Evolutionary conservation across 2,329 filamentous ascomycete genomes (phyloP).

Genomic region (Colletotrichum sp.): DNA sequence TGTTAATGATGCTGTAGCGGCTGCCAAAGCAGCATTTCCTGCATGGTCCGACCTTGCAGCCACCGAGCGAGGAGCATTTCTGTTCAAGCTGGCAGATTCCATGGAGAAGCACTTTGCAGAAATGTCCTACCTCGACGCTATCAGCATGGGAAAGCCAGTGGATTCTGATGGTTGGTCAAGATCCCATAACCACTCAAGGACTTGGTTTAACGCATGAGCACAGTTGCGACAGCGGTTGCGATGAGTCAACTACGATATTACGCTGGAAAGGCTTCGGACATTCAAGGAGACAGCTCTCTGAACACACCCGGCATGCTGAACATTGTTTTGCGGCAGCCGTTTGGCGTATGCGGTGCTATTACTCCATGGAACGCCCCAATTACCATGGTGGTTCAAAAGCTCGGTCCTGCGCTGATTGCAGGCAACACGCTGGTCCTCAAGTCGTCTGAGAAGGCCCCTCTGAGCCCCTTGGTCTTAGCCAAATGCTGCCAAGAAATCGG

Average conservation of each 20-base stretch:
- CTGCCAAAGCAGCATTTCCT: slow-evolving; percentile 51
- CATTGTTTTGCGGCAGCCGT: background rate
- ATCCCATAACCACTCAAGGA: slow-evolving; percentile 67
- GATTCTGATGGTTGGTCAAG: slow-evolving; percentile 69
- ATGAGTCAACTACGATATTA: background rate
- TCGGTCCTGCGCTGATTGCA: slow-evolving; percentile 41
- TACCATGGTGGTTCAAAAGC: background rate
- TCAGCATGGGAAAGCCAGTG: background rate
- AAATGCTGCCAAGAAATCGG: slow-evolving; percentile 64
- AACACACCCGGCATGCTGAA: background rate
- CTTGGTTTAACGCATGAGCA: slow-evolving; percentile 57
- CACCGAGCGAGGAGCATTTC: slow-evolving; percentile 59
- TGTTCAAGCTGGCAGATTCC: slow-evolving; percentile 69
- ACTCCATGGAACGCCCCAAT: background rate
- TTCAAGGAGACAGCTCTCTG: background rate
- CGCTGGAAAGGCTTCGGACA: background rate
- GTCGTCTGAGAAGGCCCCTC: slow-evolving; percentile 84
- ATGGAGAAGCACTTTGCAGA: slow-evolving; percentile 49
- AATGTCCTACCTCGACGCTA: background rate
- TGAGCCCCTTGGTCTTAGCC: slow-evolving; percentile 75
- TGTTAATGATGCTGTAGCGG: slow-evolving; percentile 57
- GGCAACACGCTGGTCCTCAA: slow-evolving; percentile 86
- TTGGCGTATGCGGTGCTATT: background rate
- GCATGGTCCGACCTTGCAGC: background rate
- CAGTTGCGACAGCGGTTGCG: slow-evolving; percentile 61